Base-by-base conservation (phyloP, 208 protist species). In the Polymyxa betae region DNA sequence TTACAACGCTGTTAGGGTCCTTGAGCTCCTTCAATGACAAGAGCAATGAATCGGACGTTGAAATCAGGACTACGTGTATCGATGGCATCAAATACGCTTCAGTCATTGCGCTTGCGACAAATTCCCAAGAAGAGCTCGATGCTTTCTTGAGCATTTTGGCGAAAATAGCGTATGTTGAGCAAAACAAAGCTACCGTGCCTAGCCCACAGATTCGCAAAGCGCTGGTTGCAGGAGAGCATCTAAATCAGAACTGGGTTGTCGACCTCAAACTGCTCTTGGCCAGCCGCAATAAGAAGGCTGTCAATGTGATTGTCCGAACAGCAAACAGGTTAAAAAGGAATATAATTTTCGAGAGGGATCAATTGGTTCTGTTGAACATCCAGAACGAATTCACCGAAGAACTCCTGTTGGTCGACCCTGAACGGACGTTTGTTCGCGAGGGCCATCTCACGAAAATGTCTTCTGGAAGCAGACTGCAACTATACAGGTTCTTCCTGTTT, bases 401-500 rank as follows among this genome's bases (percentile, higher is more conserved):
- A 43, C 16, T 82, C 5, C n/a, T 82, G 35, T n/a, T 82, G 5
- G 16, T 82, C 72, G 72, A 82, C n/a, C 72, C 72, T 20, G 72
- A 82, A n/a, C 5, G 72, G 35, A 40, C n/a, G 72, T 82, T 82
- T 43, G n/a, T 82, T 43, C 72, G 72, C 5, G 72, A 82, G 35
- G 72, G 72, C 16, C 72, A 82, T 43, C 72, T 82, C 12, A 82
- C 72, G 16, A 82, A 82, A 43, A 12, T 82, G 72, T 82, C 72
- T 20, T 82, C 72, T 12, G 72, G 35, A n/a, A 82, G 40, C n/a
- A 5, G 40, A n/a, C 72, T 45, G n/a, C 72, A 82, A n/a, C 5
- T 82, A 35, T 82, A 82, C n/a, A 35, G 72, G 72, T 82, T 82
- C n/a, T 82, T 82, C n/a, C 72, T 82, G 16, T 82, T 82, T n/a